A percentile compares a stretch with the other conserved stretches of the same genome.
Conservation (phyloP, 768 basidiomycete genomes). For the Pleurotus sapidus region DNA sequence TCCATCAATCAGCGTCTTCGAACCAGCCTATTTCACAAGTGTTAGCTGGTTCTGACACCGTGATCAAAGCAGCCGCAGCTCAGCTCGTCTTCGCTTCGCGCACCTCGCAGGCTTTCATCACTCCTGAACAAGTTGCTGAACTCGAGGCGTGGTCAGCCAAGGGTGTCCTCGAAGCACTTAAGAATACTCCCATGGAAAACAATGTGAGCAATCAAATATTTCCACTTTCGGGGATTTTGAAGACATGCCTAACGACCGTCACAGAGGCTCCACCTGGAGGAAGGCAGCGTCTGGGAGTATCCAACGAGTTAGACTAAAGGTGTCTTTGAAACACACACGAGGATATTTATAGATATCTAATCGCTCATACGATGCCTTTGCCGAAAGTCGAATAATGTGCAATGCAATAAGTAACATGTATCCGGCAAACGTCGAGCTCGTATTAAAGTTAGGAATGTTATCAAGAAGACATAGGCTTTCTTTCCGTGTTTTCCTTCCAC, state of each 20-base stretch:
- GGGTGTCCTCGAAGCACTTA: slow-evolving; percentile 59
- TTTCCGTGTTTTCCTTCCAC: slow-evolving; percentile 17
- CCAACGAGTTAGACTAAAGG: not conserved
- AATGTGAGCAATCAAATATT: slow-evolving; percentile 40
- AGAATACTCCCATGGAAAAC: slow-evolving; percentile 40
- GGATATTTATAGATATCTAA: slow-evolving; percentile 1
- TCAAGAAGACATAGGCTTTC: not conserved
- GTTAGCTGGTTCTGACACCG: slow-evolving; percentile 22
- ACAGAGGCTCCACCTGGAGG: slow-evolving; percentile 51
- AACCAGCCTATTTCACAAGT: slow-evolving; percentile 12
- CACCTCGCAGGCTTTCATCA: slow-evolving; percentile 70
- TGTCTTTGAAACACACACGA: not conserved
- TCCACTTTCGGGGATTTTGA: slow-evolving; percentile 3
- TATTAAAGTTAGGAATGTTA: not conserved
- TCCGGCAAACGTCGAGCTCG: not conserved
- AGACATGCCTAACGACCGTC: slow-evolving; percentile 5
- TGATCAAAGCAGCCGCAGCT: slow-evolving; percentile 73
- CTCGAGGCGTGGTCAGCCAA: slow-evolving; percentile 62
- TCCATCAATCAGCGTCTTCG: slow-evolving; percentile 23
- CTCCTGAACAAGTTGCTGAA: slow-evolving; percentile 56
- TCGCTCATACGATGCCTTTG: not conserved
- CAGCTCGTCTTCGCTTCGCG: slow-evolving; percentile 86
- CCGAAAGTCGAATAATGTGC: not conserved
- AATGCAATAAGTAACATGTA: not conserved
- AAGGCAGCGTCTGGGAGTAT: slow-evolving; percentile 57